Base-by-base conservation (phyloP, 805 yeast species). In the Wilhelminamyces savonicus region DNA sequence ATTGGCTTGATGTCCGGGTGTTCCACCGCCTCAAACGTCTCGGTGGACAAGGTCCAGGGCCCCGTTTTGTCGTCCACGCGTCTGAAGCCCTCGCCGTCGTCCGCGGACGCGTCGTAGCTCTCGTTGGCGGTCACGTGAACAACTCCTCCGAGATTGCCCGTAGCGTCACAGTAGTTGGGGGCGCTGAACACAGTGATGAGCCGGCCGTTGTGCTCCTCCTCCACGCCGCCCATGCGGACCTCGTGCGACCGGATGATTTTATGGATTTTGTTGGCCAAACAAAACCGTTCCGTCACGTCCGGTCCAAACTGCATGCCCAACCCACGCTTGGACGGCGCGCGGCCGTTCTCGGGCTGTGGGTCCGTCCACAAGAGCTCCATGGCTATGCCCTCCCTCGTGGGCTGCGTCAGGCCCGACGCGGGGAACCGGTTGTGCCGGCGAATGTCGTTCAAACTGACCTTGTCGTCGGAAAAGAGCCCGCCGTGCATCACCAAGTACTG, bases 341-440 rank as follows among this genome's bases (percentile, higher is more conserved):
- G 71, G 5, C 97, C 98, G 13, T 72, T 60, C 10, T 61, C 66
- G 0, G 66, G 64, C 55, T 87, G 97, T 1, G 98, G 98, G 56
- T 92, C 98, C 0, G 97, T 85, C 98, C 98, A 92, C 37, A 92
- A 65, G 50, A 92, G 67, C 50, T 92, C 98, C 97, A 90, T 92
- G 56, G 90, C 94, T 21, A 86, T 66, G 7, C 97, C 97, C 29
- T 82, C 85, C 44, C 80, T 74, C 26, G 94, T 90, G 16, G 97
- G 97, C 56, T 85, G 95, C 14, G 75, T 66, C 13, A 63, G 54
- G 2, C 68, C 69, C 3, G 59, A 52, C 24, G 48, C 41, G 7
- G 70, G 67, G 52, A 82, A 81, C 33, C 95, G 69, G 42, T 86
- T 73, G 37, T 82, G 66, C 17, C 70, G 62, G 43, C 81, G 76